Base-by-base conservation (phyloP, 306 rosid genomes). In the Hippophae gyantsensis region DNA sequence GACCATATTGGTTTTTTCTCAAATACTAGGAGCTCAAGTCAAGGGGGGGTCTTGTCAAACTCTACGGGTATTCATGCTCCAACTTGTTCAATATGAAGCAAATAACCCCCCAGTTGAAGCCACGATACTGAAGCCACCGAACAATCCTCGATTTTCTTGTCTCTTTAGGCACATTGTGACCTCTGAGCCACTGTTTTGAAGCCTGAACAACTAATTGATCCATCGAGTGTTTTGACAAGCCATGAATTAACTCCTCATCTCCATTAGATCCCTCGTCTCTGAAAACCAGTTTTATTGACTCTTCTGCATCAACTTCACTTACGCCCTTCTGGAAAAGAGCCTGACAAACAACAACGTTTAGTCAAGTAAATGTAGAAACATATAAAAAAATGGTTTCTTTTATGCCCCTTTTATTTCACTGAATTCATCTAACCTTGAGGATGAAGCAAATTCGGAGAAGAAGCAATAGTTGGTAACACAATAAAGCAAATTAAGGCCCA, bases 51-150 rank as follows among this genome's bases (percentile, higher is more conserved):
- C 57, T 46, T 73, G 58, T 7, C 67, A 56, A 40, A 61, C 64
- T 68, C 68, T 76, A 77, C 54, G 80, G 79, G 70, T 69, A 48
- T 63, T 78, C 66, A 6, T 70, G 66, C 26, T 86, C 89, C 56
- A 89, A 60, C 76, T 82, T 89, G 69, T 81, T 84, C 50, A 89
- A 47, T 52, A 86, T 57, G 70, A 56, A 40, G 68, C 72, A 71
- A 65, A 80, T 80, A 71, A 84, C 84, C 68, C 57, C 84, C 95
- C 97, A 89, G 69, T 68, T 70, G 60, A 86, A 86, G 10, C 92
- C 92, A 18, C 89, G 89, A 58, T 89, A 89, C 55, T 81, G 90
- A 73, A 86, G 97, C 97, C 97, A 89, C 57, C 79, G 59, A 40
- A 83, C 65, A 23, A 89, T 79, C 79, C 97, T 73, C 26, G 82